Evolutionary conservation across 1,139 yeast genomes (phyloP).

Genomic region (Yamadazyma diospyri): DNA sequence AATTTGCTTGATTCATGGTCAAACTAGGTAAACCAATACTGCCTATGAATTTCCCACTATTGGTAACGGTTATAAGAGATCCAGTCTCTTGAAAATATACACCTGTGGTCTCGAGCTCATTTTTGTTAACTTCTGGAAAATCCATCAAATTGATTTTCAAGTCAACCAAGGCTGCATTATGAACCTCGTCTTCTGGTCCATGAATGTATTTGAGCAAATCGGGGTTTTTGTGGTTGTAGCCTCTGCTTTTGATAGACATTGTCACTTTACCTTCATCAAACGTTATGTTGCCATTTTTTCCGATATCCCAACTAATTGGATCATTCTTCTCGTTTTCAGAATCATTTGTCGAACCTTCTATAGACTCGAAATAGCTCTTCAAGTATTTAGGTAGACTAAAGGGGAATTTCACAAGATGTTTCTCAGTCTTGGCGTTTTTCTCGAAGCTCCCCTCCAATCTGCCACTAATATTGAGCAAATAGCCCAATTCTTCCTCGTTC

Average conservation of each 20-base stretch:
- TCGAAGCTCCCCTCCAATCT: conserved; percentile 43
- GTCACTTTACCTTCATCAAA: conserved; percentile 24
- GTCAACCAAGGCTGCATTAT: conserved; percentile 31
- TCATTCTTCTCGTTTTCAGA: conserved; percentile 1
- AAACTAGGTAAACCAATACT: conserved; percentile 57
- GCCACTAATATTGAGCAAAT: conserved; percentile 51
- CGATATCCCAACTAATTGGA: conserved; percentile 1
- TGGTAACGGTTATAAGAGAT: conserved; percentile 57
- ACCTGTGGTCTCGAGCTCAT: conserved; percentile 53
- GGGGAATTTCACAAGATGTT: conserved; percentile 13
- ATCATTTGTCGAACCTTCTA: conserved; percentile 14
- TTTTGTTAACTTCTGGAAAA: conserved; percentile 39
- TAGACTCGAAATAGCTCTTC: conserved; percentile 27
- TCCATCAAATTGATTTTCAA: conserved; percentile 31
- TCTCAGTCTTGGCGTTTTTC: conserved; percentile 4
- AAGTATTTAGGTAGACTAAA: conserved; percentile 45
- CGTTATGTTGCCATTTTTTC: conserved; percentile 29
- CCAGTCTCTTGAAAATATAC: conserved; percentile 73
- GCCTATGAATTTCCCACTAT: conserved; percentile 74
- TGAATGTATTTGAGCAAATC: conserved; percentile 17
- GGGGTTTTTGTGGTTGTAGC: conserved; percentile 23
- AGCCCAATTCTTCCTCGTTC: conserved; percentile 25
- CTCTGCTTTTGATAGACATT: conserved; percentile 21
- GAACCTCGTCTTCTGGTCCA: conserved; percentile 16
- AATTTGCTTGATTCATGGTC: conserved; percentile 40